Evolutionary conservation across 169 alveolate species (phyloP), one percentile per base, ranked within the genome.

Genomic region (Eimeria acervulina): DNA sequence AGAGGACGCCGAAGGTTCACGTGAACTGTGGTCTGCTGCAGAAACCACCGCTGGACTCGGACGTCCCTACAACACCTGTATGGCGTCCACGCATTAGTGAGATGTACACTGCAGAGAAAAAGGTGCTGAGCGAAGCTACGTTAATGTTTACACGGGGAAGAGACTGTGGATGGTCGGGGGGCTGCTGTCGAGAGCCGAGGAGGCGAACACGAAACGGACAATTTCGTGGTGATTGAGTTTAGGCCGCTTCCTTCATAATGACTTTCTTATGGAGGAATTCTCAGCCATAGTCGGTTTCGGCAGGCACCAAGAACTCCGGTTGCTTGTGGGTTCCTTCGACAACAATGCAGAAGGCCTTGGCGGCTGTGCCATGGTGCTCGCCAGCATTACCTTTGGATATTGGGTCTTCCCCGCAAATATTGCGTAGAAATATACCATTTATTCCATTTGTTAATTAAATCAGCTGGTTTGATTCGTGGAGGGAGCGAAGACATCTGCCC

Each of bases 1-100:
- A 36, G 52, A 33, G 19, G 13, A 8, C 47, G 52, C 83, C 17
- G 13, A 33, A 72, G 28, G 15, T 4, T 15, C 4, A 5, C 52
- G 47, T 19, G 83, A 72, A n/a, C 88, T 21, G 88, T 26, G 38
- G 59, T 40, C 85, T 26, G 55, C 59, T 78, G 88, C 42, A 40
- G 68, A 78, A 44, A 17, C 66, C 66, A n/a, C 66, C 28, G 66
- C 88, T 26, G 40, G 88, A 78, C 19, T 38, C 88, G 66, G 88
- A 23, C n/a, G 3, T 28, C 12, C 88, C 40, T 28, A 63, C 66
- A 36, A 5, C 66, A 38, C 63, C 88, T 42, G n/a, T 78, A 28
- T 42, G 23, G 2, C 38, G 68, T 15, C 5, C 36, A 47, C 36
- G 36, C 88, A 78, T 44, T 78, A 78, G 36, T 78, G 36, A 78